Base-by-base conservation (phyloP, 768 basidiomycete species). In the Mycena galericulata region DNA sequence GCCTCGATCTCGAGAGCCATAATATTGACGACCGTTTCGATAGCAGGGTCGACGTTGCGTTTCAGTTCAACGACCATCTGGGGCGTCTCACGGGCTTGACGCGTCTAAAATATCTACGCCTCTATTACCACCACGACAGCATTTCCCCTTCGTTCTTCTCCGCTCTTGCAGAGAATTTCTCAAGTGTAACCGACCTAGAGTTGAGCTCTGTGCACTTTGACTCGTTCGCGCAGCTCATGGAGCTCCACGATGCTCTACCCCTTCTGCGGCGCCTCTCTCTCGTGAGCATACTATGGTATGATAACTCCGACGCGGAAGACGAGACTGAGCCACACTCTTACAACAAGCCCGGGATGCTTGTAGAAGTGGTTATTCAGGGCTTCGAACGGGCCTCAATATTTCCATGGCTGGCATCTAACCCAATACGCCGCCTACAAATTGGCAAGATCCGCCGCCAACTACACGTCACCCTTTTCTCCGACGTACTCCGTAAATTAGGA, bases 51-150 rank as follows among this genome's bases (percentile, higher is more conserved):
- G 10, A 38, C n/a, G n/a, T n/a, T n/a, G 34, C 18, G 3, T 57
- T 68, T 10, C 59, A 68, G 29, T 62, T 68, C n/a, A 68, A 62
- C 43, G 26, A 50, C 1, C 15, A 68, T n/a, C 26, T 68, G 6
- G 9, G 27, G 12, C 32, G 49, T 14, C 22, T 68, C 40, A 14
- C 47, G 17, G 40, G 61, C 29, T 60, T 68, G 2, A 46, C 54
- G 1, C n/a, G 3, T 29, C 18, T 63, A 24, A 49, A 38, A 45
- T 62, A 50, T 51, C 47, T 68, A 24, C 55, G 36, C 22, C 40
- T 68, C 0, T 22, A 57, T 0, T 58, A 53, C 49, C 46, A 62
- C 30, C 60, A 68, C 36, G 40, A 58, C 40, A 1, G 4, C 29
- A 3, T 58, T 20, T 34, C 41, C n/a, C 53, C 58, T 7, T 8